These are phyloP conservation scores for Aphanomyces astaci DNA, from an alignment of 352 stramenopile species.

Conservation along the genomic window DNA sequence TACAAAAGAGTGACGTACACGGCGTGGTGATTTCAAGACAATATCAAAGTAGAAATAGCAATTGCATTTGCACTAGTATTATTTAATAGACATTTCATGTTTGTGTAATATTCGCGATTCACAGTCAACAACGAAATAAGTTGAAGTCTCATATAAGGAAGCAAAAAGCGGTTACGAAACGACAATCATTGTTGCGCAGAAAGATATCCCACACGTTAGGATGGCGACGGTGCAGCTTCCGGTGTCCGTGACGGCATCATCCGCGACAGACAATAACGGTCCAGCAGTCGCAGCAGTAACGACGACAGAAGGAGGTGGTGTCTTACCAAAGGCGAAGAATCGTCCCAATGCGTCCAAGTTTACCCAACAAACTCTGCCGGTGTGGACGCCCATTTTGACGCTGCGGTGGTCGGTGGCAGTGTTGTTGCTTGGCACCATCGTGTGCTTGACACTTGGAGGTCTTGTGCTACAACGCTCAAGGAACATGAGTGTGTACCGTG, in stretches of 20 bases:
- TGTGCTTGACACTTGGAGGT: slow-evolving; percentile 43
- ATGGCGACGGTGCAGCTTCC: neutral
- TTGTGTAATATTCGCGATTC: too few relatives aligned
- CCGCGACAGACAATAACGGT: neutral
- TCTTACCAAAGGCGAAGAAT: slow-evolving; percentile 26
- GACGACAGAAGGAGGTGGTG: neutral
- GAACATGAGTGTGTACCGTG: slow-evolving; percentile 43
- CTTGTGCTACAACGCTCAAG: slow-evolving; percentile 42
- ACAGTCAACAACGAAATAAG: too few relatives aligned
- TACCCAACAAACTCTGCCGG: slow-evolving; percentile 55
- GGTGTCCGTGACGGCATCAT: neutral
- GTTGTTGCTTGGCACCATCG: slow-evolving; percentile 36
- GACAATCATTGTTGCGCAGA: neutral
- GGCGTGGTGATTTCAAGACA: neutral
- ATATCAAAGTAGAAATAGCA: neutral
- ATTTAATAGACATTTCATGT: neutral
- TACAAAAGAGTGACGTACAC: neutral
- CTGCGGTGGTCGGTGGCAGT: slow-evolving; percentile 51
- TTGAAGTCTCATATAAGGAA: too few relatives aligned
- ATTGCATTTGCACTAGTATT: neutral
- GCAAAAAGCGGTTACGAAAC: too few relatives aligned
- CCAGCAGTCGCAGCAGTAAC: neutral
- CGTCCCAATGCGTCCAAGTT: slow-evolving; percentile 44
- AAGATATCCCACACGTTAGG: neutral
- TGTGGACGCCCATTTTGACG: slow-evolving; percentile 72